Percentiles rank a stretch among this genome's conserved stretches.
Conservation (phyloP, 2,329 filamentous ascomycete species). For the Neopestalotiopsis clavispora region DNA sequence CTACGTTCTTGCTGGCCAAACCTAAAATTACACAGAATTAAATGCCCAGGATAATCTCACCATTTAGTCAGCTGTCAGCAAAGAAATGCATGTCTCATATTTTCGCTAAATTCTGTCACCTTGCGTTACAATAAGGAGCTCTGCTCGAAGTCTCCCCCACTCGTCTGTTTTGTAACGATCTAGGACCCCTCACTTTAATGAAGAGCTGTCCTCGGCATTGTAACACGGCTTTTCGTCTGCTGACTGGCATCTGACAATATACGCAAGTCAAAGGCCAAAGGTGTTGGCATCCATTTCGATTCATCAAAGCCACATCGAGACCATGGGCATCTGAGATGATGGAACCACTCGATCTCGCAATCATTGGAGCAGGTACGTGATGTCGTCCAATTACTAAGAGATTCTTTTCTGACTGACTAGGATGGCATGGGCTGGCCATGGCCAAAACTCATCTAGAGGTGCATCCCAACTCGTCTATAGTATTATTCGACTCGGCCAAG, state of each 20-base stretch:
- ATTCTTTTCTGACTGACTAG: slow-evolving; percentile 24
- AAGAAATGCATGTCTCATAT: not conserved
- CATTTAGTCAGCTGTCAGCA: not conserved
- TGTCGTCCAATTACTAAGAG: not conserved
- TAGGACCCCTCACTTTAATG: not conserved
- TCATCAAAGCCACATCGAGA: not conserved
- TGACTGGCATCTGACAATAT: not conserved
- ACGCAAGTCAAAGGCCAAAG: not conserved
- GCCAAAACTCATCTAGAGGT: slow-evolving; percentile 55
- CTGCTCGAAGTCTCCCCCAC: not conserved
- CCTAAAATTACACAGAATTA: not conserved
- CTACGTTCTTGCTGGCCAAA: not conserved
- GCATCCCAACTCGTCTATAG: slow-evolving; percentile 35
- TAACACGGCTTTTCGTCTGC: not conserved
- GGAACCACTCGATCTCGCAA: slow-evolving; percentile 2
- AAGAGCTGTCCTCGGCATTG: not conserved
- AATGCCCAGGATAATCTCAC: not conserved
- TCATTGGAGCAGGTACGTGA: slow-evolving; percentile 9
- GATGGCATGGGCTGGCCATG: slow-evolving; percentile 56
- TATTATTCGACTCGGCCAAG: slow-evolving; percentile 54
- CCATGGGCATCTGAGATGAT: not conserved
- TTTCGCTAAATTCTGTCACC: not conserved
- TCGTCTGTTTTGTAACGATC: not conserved
- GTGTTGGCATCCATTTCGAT: not conserved
- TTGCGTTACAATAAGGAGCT: not conserved